Base-by-base conservation (phyloP, 1,284 basidiomycete genomes). In the Pseudozyma pruni region DNA sequence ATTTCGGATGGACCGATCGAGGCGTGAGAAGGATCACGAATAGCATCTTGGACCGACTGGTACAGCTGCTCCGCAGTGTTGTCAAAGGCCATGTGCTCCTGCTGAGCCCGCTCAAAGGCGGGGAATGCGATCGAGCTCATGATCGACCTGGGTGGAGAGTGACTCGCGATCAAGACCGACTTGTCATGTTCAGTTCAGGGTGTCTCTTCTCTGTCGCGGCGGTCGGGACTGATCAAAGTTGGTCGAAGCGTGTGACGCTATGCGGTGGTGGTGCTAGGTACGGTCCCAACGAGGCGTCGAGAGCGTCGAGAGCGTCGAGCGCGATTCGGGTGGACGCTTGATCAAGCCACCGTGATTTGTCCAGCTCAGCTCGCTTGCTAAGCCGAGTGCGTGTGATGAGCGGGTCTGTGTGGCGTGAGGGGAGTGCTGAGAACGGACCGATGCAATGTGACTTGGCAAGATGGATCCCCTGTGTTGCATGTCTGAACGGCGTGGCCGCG, bases 91-190 rank as follows among this genome's bases (percentile, higher is more conserved):
- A 52, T 67, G 23, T 67, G 69, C 57, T 61, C 62, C 35, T 62
- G 62, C 43, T 67, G 69, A 40, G 63, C 69, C 20, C 48, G 57
- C 51, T 59, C 58, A 17, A 62, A 58, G 16, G 58, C 63, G 23
- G 62, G 69, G 19, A 72, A 72, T 8, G 62, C 61, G 33, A 71
- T 45, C 17, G 59, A 46, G 47, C 59, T 55, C 64, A 68, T 68
- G 48, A 20, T 27, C 19, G 16, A 23, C 13, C 31, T 14, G 54
- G 20, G 19, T 17, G 10, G 42, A 3, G 10, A 25, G 10, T 37
- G 17, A 10, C n/a, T 38, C 23, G 33, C 51, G 16, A 39, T 44
- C 31, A 47, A n/a, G 32, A 31, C 5, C 44, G 37, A 27, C 29
- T 41, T 25, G 44, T 38, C 57, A 59, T 59, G 48, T 32, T 54